These are phyloP conservation scores for Trichoderma asperellum DNA, from an alignment of 2,329 filamentous ascomycete genomes.

Conservation along the genomic window DNA sequence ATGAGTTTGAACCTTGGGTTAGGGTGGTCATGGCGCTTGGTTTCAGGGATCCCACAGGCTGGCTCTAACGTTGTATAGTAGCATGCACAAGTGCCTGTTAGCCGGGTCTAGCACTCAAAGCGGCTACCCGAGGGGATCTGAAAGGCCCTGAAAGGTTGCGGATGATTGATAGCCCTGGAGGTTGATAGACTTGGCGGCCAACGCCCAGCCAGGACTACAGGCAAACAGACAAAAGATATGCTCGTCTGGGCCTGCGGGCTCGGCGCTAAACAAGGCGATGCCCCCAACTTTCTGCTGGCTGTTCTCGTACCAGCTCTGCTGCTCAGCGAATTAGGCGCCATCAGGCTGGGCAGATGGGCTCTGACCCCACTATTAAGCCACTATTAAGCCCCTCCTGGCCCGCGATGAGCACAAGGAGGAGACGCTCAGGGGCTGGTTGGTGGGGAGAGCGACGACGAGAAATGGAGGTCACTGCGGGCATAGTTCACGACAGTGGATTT, in stretches of 20 bases:
- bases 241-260: not conserved
- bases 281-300: not conserved
- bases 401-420: not conserved
- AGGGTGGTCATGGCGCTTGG: conserved; percentile 16
- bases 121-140: not conserved
- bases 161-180: not conserved
- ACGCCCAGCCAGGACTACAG: not conserved
- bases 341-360: not conserved
- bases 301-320: not conserved
- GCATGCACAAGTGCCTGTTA: not conserved
- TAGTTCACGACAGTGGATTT: not conserved
- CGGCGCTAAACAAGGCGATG: conserved; percentile 4
- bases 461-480: not conserved
- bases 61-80: not conserved
- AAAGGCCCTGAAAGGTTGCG: not conserved
- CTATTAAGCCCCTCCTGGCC: not conserved
- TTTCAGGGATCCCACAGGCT: conserved; percentile 22
- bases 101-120: conserved; percentile 1
- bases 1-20: conserved; percentile 2
- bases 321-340: conserved; percentile 8
- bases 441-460: not conserved
- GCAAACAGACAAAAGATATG: not conserved
- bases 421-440: not conserved
- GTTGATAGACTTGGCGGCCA: not conserved
- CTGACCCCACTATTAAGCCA: not conserved